Evolutionary conservation across 176 grass and related monocot species (phyloP), one percentile per base, ranked within the genome.

Genomic region (Secale cereale): DNA sequence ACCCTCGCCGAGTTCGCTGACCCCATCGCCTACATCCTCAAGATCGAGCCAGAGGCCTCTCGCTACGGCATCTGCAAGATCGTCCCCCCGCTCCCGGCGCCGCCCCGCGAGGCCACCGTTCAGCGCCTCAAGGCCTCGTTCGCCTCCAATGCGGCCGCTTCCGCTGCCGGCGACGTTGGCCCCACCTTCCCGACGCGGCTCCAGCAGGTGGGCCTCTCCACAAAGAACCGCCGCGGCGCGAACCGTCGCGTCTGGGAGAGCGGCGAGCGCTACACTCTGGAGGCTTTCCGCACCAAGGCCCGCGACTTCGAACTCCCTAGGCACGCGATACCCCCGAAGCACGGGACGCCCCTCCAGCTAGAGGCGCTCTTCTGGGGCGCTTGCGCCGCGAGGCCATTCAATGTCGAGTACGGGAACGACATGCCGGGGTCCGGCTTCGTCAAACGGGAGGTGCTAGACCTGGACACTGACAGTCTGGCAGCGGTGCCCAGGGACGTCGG

Each of bases 1-100:
- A 92, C 91, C 62, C 64, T 54, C 2, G 88, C 86, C 41, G 94
- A 99, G 79, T 99, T 99, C 83, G 88, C 91, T 1, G 90, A 99
- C 91, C 97, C 97, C 54, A 89, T 99, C 84, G 91, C 91, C 75
- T 99, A 92, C 85, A 96, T 99, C 86, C 86, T 99, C 84, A 96
- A 92, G 85, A 99, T 99, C 91, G 94, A 96, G 85, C 79, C 85
- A 80, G 94, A 92, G 84, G 97, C 97, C 17, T 94, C 94, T 25
- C 86, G 89, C 74, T 99, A 92, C 71, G 97, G 97, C 81, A 99
- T 99, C 92, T 99, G 97, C 88, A 99, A 97, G 90, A 94, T 99
- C 91, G 91, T 97, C 20, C 94, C 97, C 10, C 94, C 97, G 22
- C 78, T 94, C 56, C 86, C 97, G 36, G 33, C 84, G 8, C 91